These are phyloP conservation scores for Elsinoe necatrix DNA, from an alignment of 2,329 filamentous ascomycete genomes.

Conservation along the genomic window DNA sequence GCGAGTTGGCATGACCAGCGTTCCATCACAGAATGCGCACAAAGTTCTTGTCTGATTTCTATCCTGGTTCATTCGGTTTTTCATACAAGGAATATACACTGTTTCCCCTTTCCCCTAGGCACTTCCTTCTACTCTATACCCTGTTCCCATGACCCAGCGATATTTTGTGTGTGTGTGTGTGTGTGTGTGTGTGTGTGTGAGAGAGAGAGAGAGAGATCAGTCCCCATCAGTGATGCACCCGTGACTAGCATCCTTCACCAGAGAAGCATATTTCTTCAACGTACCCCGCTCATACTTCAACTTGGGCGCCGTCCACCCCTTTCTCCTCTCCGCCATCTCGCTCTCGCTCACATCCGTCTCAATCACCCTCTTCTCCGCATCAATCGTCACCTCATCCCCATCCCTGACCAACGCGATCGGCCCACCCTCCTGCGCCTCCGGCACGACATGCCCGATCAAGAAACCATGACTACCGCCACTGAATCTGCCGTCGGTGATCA, in stretches of 20 bases:
- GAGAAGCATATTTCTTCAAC: slow-evolving; percentile 50
- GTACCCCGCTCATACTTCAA: slow-evolving; percentile 52
- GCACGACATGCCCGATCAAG: slow-evolving; percentile 86
- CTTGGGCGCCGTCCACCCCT: slow-evolving; percentile 45
- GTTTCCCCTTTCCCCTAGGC: too few relatives aligned
- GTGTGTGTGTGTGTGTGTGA: too few relatives aligned
- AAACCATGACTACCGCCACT: slow-evolving; percentile 83
- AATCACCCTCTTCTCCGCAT: slow-evolving; percentile 62
- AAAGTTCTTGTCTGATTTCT: too few relatives aligned
- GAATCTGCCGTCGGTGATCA: slow-evolving; percentile 89
- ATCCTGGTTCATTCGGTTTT: neutral
- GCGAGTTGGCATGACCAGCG: neutral
- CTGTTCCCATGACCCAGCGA: too few relatives aligned
- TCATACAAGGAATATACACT: neutral
- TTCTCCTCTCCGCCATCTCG: slow-evolving; percentile 47
- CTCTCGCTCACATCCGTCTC: slow-evolving; percentile 58
- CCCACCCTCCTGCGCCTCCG: slow-evolving; percentile 81
- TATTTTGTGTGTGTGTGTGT: too few relatives aligned
- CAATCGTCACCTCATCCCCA: slow-evolving; percentile 78
- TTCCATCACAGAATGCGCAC: too few relatives aligned
- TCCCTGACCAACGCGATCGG: slow-evolving; percentile 75
- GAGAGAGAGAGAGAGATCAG: neutral
- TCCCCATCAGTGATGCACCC: slow-evolving; percentile 50
- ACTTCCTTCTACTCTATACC: neutral
- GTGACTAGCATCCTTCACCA: slow-evolving; percentile 50